Percentiles rank a stretch among this genome's conserved stretches.
Evolutionary conservation across 345 rosid species (phyloP).

Genomic region (Abelmoschus esculentus): DNA sequence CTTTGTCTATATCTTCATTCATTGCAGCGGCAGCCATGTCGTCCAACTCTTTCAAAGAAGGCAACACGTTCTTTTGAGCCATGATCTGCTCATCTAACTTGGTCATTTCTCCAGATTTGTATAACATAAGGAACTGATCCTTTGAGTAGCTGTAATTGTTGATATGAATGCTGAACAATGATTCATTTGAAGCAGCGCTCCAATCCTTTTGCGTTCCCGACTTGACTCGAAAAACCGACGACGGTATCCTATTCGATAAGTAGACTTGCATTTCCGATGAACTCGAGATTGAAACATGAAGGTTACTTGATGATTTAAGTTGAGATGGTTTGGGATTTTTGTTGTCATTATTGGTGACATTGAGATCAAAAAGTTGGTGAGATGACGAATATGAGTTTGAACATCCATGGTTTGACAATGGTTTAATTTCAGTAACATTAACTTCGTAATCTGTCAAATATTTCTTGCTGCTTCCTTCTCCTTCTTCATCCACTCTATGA

Average conservation of each 20-base stretch:
- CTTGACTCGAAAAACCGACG: slow-evolving; percentile 45
- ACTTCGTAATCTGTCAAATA: slow-evolving; percentile 8
- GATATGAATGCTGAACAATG: slow-evolving; percentile 72
- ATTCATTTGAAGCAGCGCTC: slow-evolving; percentile 87
- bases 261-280: slow-evolving; percentile 18
- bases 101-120: slow-evolving; percentile 49
- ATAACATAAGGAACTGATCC: slow-evolving; percentile 40
- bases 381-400: slow-evolving; percentile 11
- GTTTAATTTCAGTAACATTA: background rate
- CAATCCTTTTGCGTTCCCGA: slow-evolving; percentile 40
- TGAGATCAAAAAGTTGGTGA: slow-evolving; percentile 9
- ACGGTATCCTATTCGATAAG: slow-evolving; percentile 68
- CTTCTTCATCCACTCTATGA: slow-evolving; percentile 2
- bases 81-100: slow-evolving; percentile 39
- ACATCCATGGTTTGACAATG: background rate
- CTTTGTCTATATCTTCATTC: background rate
- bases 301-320: background rate
- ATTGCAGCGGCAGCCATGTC: slow-evolving; percentile 7
- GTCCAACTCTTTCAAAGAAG: slow-evolving; percentile 28
- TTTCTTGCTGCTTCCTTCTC: slow-evolving; percentile 8
- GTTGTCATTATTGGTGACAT: background rate
- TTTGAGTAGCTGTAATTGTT: slow-evolving; percentile 47
- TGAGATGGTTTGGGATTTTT: background rate
- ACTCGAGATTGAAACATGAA: background rate
- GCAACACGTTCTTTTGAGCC: slow-evolving; percentile 12